Conservation (phyloP, 2,329 filamentous ascomycete genomes). For the Elsinoe perseae region DNA sequence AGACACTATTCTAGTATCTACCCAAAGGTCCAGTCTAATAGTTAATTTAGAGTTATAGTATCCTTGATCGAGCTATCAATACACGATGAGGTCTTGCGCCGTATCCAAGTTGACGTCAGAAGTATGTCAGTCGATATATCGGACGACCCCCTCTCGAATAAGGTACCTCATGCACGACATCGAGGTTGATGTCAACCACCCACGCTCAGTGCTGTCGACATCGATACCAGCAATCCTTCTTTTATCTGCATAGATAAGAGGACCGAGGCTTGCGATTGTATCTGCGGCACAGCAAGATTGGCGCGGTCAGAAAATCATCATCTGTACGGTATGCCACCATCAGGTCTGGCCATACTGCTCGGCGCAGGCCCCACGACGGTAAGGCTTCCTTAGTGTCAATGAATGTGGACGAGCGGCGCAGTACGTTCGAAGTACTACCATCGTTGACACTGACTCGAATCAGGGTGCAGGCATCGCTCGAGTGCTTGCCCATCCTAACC, state of each 20-base stretch:
- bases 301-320: not conserved
- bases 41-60: not conserved
- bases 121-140: not conserved
- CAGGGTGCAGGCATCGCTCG: constrained; percentile 51
- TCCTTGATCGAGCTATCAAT: not conserved
- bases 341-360: constrained; percentile 45
- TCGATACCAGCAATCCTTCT: not conserved
- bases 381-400: constrained; percentile 14
- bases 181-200: not conserved
- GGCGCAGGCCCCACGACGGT: constrained; percentile 43
- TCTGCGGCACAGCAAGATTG: not conserved
- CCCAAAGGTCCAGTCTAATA: not conserved
- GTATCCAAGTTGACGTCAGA: constrained; percentile 3
- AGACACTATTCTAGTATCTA: not conserved
- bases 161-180: constrained; percentile 14
- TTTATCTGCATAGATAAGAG: not conserved
- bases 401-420: not conserved
- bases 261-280: not conserved
- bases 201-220: not conserved
- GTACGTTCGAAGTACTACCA: constrained; percentile 15
- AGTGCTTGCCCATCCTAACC: constrained; percentile 43
- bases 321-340: constrained; percentile 35
- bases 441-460: constrained; percentile 11
- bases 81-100: constrained; percentile 3
- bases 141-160: not conserved